These are phyloP conservation scores for Sporobolomyces roseus DNA, from an alignment of 768 basidiomycete species.

Conservation along the genomic window DNA sequence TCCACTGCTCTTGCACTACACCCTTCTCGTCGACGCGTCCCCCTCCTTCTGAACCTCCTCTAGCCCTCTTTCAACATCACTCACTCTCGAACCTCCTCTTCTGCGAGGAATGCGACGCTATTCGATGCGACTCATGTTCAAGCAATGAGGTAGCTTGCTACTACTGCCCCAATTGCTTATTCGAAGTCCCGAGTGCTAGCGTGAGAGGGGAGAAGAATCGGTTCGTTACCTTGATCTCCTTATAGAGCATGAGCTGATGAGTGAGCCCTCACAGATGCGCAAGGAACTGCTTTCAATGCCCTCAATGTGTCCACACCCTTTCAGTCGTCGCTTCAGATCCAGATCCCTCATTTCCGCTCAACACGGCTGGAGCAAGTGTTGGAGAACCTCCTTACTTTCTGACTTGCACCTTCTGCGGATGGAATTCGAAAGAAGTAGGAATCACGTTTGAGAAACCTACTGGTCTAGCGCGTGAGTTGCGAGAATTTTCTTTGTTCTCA, in stretches of 20 bases:
- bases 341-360: constrained; percentile 52
- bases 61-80: constrained; percentile 77
- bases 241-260: too few species aligned
- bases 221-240: constrained; percentile 53
- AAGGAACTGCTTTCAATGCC: constrained; percentile 95
- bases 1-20: constrained; percentile 50
- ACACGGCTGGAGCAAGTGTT: constrained; percentile 48
- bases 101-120: constrained; percentile 96
- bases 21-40: constrained; percentile 64
- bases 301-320: constrained; percentile 82
- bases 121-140: constrained; percentile 89
- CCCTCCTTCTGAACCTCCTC: constrained; percentile 58
- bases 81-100: constrained; percentile 83
- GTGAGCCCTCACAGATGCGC: constrained; percentile 67
- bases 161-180: constrained; percentile 96
- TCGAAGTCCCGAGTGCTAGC: constrained; percentile 96
- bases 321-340: constrained; percentile 72
- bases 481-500: background rate
- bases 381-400: constrained; percentile 88
- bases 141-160: constrained; percentile 91
- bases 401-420: constrained; percentile 85
- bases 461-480: constrained; percentile 73
- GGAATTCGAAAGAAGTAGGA: constrained; percentile 87
- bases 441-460: constrained; percentile 96
- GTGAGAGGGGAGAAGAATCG: constrained; percentile 97